Base-by-base conservation (phyloP, 768 basidiomycete species). In the Suillus alpinus region DNA sequence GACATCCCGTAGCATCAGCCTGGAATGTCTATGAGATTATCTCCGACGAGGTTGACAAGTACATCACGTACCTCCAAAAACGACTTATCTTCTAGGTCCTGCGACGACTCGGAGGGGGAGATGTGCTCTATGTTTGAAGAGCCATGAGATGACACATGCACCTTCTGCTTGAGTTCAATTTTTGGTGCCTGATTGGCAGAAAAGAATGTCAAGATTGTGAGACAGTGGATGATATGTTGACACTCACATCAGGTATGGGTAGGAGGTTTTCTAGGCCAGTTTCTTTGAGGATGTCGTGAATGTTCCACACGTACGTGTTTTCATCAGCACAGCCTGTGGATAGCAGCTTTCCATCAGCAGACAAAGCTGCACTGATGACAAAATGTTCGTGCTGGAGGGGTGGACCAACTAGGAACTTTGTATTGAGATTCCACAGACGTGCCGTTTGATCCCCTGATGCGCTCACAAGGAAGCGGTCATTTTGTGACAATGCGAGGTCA, bases 391-490 rank as follows among this genome's bases (percentile, higher is more conserved):
- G 74, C 44, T 69, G 67, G 1, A 67, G 44, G 14, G 46, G 46
- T 3, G 68, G 68, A 1, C 68, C 67, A 1, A 73, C 56, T 8
- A 65, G 62, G 6, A 70, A 46, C 31, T 69, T 68, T 0, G 66
- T 66, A 39, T 37, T 23, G 9, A 68, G 37, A 31, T 74, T 64
- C 73, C 73, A 74, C 1, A 74, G 58, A 0, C 74, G 71, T 1
- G 67, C 70, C n/a, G 68, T 67, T 1, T 66, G 71, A 23, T 74
- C 73, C 10, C 64, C 67, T 46, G 73, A 74, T 1, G 66, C 65
- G 1, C 74, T 74, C 0, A 66, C 73, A 51, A 74, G 69, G 26
- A 65, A 64, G 4, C 40, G 62, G 3, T 71, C 74, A 31, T 63
- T 58, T 3, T 71, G 73, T 0, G 71, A 75, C 51, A 74, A 50